Conservation (phyloP, 169 alveolate genomes). For the Plasmodium ovale region DNA sequence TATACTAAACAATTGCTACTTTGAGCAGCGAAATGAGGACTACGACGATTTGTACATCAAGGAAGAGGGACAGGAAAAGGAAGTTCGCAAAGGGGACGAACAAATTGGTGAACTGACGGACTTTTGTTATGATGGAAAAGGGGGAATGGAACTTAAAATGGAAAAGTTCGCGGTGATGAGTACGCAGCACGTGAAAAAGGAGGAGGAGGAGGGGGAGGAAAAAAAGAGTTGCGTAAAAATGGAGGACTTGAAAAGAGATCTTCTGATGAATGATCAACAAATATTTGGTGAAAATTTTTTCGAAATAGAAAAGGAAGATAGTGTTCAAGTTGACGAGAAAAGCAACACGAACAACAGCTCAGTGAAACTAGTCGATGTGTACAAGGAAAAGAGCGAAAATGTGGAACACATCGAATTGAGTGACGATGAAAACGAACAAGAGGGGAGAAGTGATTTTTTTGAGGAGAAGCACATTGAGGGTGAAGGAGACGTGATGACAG, state of each 20-base stretch:
- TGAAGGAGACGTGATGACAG: too few relatives aligned
- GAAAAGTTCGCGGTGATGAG: neutral
- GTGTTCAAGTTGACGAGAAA: neutral
- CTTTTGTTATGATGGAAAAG: too few relatives aligned
- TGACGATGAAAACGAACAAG: too few relatives aligned
- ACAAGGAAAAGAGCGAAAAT: too few relatives aligned
- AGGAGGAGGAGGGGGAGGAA: neutral
- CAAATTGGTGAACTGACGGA: neutral
- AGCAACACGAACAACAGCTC: too few relatives aligned
- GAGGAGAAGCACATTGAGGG: too few relatives aligned
- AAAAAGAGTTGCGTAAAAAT: neutral
- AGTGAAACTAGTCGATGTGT: too few relatives aligned
- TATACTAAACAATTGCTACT: slow-evolving; percentile 22
- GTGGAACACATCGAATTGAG: too few relatives aligned
- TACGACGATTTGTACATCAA: slow-evolving; percentile 24
- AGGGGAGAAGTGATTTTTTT: too few relatives aligned
- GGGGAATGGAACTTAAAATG: too few relatives aligned
- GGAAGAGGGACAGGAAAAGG: slow-evolving; percentile 10
- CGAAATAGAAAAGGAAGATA: neutral
- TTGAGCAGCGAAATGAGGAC: neutral
- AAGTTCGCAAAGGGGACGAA: neutral
- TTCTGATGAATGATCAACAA: slow-evolving; percentile 40
- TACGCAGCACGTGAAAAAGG: neutral
- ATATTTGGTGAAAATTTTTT: slow-evolving; percentile 61
- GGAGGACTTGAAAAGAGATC: slow-evolving; percentile 37